Evolutionary conservation across 2,329 filamentous ascomycete genomes (phyloP).

Genomic region (Raffaelea deltoideospora): DNA sequence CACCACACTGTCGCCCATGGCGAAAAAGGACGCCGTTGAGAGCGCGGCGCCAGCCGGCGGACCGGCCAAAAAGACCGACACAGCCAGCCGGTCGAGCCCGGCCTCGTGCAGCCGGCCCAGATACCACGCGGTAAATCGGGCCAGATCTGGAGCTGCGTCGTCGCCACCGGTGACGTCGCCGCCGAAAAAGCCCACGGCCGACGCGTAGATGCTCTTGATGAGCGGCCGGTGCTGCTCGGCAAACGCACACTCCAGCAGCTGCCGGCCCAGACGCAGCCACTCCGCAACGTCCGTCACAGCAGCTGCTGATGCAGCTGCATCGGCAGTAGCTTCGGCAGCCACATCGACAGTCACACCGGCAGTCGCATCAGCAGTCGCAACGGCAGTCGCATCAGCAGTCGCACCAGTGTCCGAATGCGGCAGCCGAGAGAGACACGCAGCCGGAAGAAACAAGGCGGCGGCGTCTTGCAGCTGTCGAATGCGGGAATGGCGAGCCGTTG

Average conservation of each 20-base stretch:
- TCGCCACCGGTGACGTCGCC: slow-evolving; percentile 10
- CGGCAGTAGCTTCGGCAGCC: background rate
- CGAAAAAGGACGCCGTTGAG: slow-evolving; percentile 8
- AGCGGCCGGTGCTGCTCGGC: slow-evolving; percentile 8
- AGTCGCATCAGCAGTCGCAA: too few species aligned
- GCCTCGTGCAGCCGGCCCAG: slow-evolving; percentile 15
- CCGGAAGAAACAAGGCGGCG: background rate
- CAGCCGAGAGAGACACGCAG: background rate
- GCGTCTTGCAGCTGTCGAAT: background rate
- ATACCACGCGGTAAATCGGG: slow-evolving; percentile 18
- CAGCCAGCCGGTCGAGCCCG: slow-evolving; percentile 13
- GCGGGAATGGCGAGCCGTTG: background rate
- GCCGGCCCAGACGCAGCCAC: slow-evolving; percentile 10
- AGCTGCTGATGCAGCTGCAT: slow-evolving; percentile 2
- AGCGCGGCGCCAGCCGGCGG: slow-evolving; percentile 11
- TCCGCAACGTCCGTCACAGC: background rate
- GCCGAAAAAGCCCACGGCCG: slow-evolving; percentile 13
- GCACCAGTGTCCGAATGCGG: too few species aligned
- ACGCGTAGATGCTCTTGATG: slow-evolving; percentile 17
- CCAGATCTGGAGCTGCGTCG: too few species aligned
- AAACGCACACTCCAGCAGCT: slow-evolving; percentile 16
- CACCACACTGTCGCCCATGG: slow-evolving; percentile 17
- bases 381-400: too few species aligned
- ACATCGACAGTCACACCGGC: too few species aligned
- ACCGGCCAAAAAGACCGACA: slow-evolving; percentile 19